Conservation (phyloP, 129 eudicot genomes). For the Pseudognaphalium luteoalbum region DNA sequence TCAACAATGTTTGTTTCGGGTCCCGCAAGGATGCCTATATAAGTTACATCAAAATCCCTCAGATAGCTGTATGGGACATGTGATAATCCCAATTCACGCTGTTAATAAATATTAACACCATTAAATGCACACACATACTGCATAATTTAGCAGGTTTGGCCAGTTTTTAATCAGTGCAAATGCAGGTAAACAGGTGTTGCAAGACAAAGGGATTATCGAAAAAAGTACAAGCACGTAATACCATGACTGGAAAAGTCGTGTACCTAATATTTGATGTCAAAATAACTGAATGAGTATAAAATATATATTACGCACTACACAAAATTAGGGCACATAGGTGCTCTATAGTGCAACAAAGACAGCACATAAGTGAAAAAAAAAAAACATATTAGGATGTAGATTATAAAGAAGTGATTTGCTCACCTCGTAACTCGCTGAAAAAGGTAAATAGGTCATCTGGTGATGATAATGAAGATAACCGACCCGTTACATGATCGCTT, state of each 20-base stretch:
- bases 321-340: neutral
- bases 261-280: neutral
- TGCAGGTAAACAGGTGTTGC: neutral
- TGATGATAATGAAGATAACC: conserved; percentile 60
- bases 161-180: neutral
- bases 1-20: conserved; percentile 72
- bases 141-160: neutral
- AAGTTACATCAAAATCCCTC: neutral
- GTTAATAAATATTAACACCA: neutral
- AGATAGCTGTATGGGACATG: neutral
- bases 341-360: conserved; percentile 7
- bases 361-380: neutral
- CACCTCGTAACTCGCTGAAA: conserved; percentile 82
- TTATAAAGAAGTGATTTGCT: conserved; percentile 22
- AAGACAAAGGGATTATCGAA: neutral
- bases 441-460: conserved; percentile 94
- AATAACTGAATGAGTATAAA: neutral
- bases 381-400: conserved; percentile 5
- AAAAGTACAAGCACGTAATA: neutral
- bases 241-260: neutral
- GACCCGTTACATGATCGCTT: conserved; percentile 56
- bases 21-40: conserved; percentile 74
- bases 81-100: neutral
- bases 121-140: neutral
- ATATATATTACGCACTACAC: neutral